phyloP scores from a whole-genome alignment of 2,329 filamentous ascomycete genomes.

The Sporothrix inflata region DNA sequence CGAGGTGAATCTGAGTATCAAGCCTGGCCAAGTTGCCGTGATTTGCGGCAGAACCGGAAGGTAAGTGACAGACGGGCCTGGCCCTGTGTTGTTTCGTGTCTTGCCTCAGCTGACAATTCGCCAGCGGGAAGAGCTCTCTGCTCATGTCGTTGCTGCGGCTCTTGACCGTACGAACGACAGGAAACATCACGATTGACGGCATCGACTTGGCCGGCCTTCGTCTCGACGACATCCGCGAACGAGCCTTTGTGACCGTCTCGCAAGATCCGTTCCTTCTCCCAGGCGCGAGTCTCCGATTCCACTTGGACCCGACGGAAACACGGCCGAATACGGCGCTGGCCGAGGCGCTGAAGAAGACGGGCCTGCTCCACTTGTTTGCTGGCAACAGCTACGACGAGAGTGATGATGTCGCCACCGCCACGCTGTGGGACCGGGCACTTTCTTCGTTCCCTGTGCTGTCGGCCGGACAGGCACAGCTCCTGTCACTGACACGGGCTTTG shows the following conservation, averaged over 20 bases:
- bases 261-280: slow-evolving; percentile 37
- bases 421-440: slow-evolving; percentile 24
- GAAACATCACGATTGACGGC: slow-evolving; percentile 52
- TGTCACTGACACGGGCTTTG: slow-evolving; percentile 30
- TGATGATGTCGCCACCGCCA: not conserved
- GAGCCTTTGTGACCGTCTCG: slow-evolving; percentile 44
- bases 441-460: slow-evolving; percentile 30
- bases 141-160: slow-evolving; percentile 54
- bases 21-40: slow-evolving; percentile 52
- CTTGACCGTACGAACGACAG: slow-evolving; percentile 47
- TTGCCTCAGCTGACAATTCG: slow-evolving; percentile 28
- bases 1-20: slow-evolving; percentile 38
- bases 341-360: slow-evolving; percentile 23
- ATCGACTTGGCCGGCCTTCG: slow-evolving; percentile 49
- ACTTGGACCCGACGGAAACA: slow-evolving; percentile 29
- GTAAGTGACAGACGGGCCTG: slow-evolving; percentile 32
- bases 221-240: slow-evolving; percentile 51
- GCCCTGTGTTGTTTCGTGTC: too few species aligned
- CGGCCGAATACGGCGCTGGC: slow-evolving; percentile 22
- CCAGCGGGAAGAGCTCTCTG: slow-evolving; percentile 47
- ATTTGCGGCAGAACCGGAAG: slow-evolving; percentile 59
- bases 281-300: slow-evolving; percentile 30
- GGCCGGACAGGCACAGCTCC: slow-evolving; percentile 31
- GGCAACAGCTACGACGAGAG: not conserved
- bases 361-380: slow-evolving; percentile 14